Conservation (phyloP, 2,329 filamentous ascomycete species). For the Aotearoamyces nothofagi region DNA sequence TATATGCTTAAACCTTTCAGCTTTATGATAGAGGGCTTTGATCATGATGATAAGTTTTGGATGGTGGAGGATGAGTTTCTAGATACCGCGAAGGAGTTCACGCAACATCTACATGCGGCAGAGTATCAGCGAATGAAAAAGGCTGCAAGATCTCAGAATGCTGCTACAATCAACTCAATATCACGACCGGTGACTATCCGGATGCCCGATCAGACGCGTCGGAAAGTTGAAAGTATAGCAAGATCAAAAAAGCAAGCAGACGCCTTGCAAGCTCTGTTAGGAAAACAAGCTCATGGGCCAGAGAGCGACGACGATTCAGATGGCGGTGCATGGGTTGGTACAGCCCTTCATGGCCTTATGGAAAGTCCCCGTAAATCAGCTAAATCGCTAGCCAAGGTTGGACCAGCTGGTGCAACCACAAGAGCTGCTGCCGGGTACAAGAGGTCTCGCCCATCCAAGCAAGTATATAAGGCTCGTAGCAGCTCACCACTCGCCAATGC, state of each 20-base stretch:
- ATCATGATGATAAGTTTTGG: constrained; percentile 56
- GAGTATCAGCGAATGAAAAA: constrained; percentile 58
- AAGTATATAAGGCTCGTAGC: too few species aligned
- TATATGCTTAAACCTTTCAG: constrained; percentile 7
- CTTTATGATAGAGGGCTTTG: constrained; percentile 45
- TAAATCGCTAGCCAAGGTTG: constrained; percentile 15
- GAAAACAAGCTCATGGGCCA: constrained; percentile 9
- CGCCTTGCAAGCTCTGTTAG: constrained; percentile 12
- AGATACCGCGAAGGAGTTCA: constrained; percentile 51
- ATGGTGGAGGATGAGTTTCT: constrained; percentile 79
- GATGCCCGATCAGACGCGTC: constrained; percentile 15
- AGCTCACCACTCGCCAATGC: too few species aligned
- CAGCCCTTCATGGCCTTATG: constrained; percentile 27
- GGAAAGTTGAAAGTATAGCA: constrained; percentile 19
- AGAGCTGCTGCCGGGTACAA: constrained; percentile 19
- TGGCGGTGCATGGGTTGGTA: constrained; percentile 21
- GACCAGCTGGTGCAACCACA: constrained; percentile 9
- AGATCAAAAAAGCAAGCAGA: constrained; percentile 22
- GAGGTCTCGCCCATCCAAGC: too few species aligned
- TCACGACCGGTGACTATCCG: constrained; percentile 22
- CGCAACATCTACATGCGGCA: constrained; percentile 59
- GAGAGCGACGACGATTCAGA: constrained; percentile 11
- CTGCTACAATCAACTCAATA: constrained; percentile 25
- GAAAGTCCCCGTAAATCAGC: constrained; percentile 21
- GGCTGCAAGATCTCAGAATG: constrained; percentile 37